Conservation (phyloP, 2,329 filamentous ascomycete species). For the Colletotrichum sp. region DNA sequence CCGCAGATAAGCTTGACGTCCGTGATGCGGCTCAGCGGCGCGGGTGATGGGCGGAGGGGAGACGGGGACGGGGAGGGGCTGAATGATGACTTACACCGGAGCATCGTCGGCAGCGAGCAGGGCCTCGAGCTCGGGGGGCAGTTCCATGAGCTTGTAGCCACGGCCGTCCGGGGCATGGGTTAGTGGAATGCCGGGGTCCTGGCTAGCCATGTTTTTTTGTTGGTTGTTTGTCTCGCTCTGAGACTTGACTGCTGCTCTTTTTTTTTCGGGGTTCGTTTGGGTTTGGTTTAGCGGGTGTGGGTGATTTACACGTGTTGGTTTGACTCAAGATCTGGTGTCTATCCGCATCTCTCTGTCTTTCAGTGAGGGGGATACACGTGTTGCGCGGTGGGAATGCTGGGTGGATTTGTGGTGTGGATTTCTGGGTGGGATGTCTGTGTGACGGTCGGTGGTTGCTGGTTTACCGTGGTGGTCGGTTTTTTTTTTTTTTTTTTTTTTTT, state of each 20-base stretch:
- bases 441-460: not conserved
- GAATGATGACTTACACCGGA: conserved; percentile 48
- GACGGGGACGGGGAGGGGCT: not conserved
- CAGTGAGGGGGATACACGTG: not conserved
- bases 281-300: not conserved
- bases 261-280: not conserved
- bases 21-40: not conserved
- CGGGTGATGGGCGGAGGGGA: not conserved
- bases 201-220: conserved; percentile 46
- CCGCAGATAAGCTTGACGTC: not conserved
- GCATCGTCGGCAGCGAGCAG: conserved; percentile 59
- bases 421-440: not conserved
- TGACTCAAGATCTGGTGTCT: not conserved
- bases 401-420: not conserved
- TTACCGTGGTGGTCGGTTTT: not conserved
- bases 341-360: not conserved
- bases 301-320: not conserved
- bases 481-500: not conserved
- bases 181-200: conserved; percentile 55
- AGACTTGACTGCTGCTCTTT: not conserved
- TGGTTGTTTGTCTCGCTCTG: not conserved
- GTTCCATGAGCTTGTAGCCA: conserved; percentile 66
- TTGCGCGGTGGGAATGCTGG: not conserved
- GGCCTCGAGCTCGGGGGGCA: conserved; percentile 62
- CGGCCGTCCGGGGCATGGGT: conserved; percentile 51